A percentile compares a stretch with the other conserved stretches of the same genome.
phyloP scores from a whole-genome alignment of 345 rosid species.

The Aquilaria yunnanensis region DNA sequence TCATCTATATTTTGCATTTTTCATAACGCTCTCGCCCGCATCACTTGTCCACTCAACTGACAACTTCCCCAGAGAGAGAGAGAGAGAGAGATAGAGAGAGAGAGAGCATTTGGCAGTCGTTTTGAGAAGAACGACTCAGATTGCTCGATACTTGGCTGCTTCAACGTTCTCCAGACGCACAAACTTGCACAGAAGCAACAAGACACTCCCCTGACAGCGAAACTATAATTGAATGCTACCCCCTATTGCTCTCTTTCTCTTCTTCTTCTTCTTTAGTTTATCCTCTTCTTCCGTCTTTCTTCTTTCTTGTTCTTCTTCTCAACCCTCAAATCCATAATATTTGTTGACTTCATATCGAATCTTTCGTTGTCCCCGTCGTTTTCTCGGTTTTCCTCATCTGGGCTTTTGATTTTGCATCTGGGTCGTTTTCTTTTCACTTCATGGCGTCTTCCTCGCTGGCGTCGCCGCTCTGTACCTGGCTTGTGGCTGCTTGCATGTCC shows the following conservation, averaged over 20 bases:
- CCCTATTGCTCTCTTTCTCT: slow-evolving; percentile 11
- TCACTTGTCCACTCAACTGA: no score
- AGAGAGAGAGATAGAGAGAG: not conserved
- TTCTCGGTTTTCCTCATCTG: slow-evolving; percentile 9
- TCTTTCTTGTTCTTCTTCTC: slow-evolving; percentile 1
- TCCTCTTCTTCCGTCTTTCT: slow-evolving; percentile 10
- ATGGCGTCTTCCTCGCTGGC: slow-evolving; percentile 39
- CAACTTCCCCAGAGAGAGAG: not conserved
- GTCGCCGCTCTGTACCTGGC: slow-evolving; percentile 85
- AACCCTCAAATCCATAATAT: slow-evolving; percentile 17
- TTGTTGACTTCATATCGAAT: slow-evolving; percentile 19
- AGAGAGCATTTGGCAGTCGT: not conserved
- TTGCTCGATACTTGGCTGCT: slow-evolving; percentile 9
- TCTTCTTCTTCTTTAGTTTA: not conserved
- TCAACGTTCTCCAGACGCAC: not conserved
- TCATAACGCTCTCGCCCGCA: no score
- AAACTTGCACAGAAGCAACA: not conserved
- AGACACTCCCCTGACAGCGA: slow-evolving; percentile 9
- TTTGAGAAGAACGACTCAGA: slow-evolving; percentile 1
- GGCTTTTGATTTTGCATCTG: not conserved
- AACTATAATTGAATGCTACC: slow-evolving; percentile 16
- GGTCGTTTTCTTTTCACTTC: not conserved
- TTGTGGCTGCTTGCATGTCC: slow-evolving; percentile 85
- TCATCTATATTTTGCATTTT: no score
- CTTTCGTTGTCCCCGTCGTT: not conserved